These are phyloP conservation scores for Turritis glabra DNA, from an alignment of 345 rosid genomes.

Conservation along the genomic window DNA sequence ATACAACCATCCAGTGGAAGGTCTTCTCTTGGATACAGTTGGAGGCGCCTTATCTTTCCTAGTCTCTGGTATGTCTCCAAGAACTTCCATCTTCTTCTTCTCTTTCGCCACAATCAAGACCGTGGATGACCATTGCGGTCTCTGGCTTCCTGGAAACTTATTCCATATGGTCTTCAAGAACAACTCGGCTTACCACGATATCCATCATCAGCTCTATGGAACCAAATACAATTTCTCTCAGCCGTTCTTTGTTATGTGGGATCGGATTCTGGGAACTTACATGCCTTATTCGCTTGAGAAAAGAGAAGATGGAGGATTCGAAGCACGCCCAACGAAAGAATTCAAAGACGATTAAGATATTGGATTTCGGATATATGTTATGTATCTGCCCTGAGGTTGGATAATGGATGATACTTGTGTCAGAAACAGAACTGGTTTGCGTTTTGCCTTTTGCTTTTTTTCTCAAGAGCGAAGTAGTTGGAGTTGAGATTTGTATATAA, in stretches of 20 bases:
- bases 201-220: constrained; percentile 86
- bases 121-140: constrained; percentile 82
- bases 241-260: constrained; percentile 83
- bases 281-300: constrained; percentile 83
- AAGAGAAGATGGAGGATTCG: constrained; percentile 72
- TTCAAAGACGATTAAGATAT: constrained; percentile 43
- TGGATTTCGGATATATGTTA: constrained; percentile 6
- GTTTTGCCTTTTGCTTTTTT: not conserved
- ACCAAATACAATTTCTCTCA: constrained; percentile 81
- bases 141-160: constrained; percentile 81
- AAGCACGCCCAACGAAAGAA: constrained; percentile 63
- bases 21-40: constrained; percentile 72
- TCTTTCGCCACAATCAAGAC: constrained; percentile 88
- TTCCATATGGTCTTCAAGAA: constrained; percentile 71
- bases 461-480: constrained; percentile 6
- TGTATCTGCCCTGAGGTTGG: not conserved
- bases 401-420: not conserved
- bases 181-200: constrained; percentile 84
- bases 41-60: constrained; percentile 85
- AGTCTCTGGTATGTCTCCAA: constrained; percentile 81
- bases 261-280: constrained; percentile 78
- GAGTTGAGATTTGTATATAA: constrained; percentile 34
- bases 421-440: constrained; percentile 26
- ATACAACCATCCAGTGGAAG: constrained; percentile 80
- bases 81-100: constrained; percentile 82